Evolutionary conservation across 441 rosid species (phyloP).

Genomic region (Adansonia rubrostipa): DNA sequence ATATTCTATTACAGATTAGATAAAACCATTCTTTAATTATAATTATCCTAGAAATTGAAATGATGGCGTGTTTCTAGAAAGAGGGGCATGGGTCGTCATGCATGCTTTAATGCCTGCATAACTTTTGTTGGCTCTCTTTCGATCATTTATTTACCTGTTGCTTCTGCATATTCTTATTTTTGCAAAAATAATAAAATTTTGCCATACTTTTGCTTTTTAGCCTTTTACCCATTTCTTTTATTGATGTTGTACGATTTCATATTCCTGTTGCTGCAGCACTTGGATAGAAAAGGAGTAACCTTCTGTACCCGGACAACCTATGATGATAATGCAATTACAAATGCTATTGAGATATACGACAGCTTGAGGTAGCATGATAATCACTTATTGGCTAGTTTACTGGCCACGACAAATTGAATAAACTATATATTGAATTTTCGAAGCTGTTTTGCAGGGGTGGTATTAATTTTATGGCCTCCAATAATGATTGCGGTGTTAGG

Average conservation of each 20-base stretch:
- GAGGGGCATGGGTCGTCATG: background rate
- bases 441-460: constrained; percentile 49
- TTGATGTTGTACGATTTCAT: background rate
- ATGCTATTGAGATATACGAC: constrained; percentile 59
- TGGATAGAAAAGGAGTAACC: constrained; percentile 54
- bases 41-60: background rate
- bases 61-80: background rate
- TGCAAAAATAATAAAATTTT: no score
- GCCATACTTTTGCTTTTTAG: no score
- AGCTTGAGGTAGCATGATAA: constrained; percentile 36
- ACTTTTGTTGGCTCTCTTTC: background rate
- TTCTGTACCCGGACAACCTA: constrained; percentile 62
- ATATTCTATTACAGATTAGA: background rate
- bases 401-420: no score
- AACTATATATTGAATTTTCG: background rate
- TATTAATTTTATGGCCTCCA: constrained; percentile 56
- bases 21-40: background rate
- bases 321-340: constrained; percentile 71
- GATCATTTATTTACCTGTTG: background rate
- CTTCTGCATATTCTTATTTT: no score
- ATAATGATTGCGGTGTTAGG: constrained; percentile 60
- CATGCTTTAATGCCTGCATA: no score
- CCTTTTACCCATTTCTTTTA: background rate
- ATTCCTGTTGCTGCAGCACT: constrained; percentile 36
- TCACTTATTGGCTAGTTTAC: background rate